Conservation (phyloP, 352 stramenopile species). For the Pythium pectinolyticum region DNA sequence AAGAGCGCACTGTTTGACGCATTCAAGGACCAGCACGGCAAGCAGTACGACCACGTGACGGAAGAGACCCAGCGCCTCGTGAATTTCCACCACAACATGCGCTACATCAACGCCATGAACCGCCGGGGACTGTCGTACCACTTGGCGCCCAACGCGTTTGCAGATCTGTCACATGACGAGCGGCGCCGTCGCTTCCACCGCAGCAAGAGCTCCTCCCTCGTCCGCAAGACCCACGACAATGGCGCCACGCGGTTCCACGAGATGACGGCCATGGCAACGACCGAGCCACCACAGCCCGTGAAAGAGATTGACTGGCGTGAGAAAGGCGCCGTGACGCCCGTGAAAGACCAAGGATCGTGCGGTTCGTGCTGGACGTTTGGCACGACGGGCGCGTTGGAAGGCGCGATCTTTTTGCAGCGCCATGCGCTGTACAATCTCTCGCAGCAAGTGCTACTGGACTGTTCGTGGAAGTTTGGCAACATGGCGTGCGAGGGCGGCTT, state of each 20-base stretch:
- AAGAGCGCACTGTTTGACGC: constrained; percentile 70
- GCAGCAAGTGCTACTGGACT: constrained; percentile 90
- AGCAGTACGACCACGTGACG: constrained; percentile 48
- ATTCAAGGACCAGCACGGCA: constrained; percentile 62
- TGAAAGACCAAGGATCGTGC: constrained; percentile 91
- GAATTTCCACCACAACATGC: constrained; percentile 81
- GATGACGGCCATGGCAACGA: constrained; percentile 32
- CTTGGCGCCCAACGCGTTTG: constrained; percentile 80
- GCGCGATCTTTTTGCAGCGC: constrained; percentile 63
- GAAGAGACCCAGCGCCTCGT: constrained; percentile 55
- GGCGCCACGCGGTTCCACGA: constrained; percentile 50
- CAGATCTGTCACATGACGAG: constrained; percentile 78
- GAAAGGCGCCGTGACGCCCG: constrained; percentile 83
- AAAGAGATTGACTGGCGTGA: constrained; percentile 88
- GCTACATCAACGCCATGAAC: constrained; percentile 86
- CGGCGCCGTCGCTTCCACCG: constrained; percentile 38
- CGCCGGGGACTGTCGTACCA: constrained; percentile 79
- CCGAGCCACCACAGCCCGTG: no score
- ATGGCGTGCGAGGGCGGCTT: constrained; percentile 87
- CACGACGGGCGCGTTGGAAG: constrained; percentile 80
- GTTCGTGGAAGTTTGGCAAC: constrained; percentile 91
- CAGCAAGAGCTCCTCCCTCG: no score
- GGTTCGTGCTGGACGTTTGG: constrained; percentile 93
- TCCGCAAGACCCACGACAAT: no score
- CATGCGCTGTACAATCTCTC: constrained; percentile 83